Conservation (phyloP, 306 rosid genomes). For the Gleditsia sinensis region DNA sequence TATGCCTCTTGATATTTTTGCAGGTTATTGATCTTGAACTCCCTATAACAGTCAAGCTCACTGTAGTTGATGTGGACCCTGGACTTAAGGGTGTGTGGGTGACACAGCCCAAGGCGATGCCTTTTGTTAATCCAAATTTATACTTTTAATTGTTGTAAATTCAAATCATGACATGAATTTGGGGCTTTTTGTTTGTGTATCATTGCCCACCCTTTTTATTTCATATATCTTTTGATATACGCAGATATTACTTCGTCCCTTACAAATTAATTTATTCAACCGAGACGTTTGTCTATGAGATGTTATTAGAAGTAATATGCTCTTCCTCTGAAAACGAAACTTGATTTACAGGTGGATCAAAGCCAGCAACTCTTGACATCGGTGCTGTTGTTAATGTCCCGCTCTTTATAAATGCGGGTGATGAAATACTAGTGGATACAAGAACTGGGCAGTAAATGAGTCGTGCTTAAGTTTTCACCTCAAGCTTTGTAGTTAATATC, state of each 20-base stretch:
- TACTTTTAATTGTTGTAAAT: slow-evolving; percentile 4
- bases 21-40: slow-evolving; percentile 88
- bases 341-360: slow-evolving; percentile 73
- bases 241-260: background rate
- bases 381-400: slow-evolving; percentile 83
- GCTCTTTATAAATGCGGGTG: slow-evolving; percentile 69
- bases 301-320: no score
- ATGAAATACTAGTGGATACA: slow-evolving; percentile 72
- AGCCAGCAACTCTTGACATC: slow-evolving; percentile 88
- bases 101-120: slow-evolving; percentile 83
- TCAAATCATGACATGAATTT: slow-evolving; percentile 22
- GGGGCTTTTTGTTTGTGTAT: background rate
- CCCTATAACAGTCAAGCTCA: slow-evolving; percentile 65
- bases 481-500: slow-evolving; percentile 32
- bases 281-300: background rate
- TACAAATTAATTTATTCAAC: background rate
- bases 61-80: slow-evolving; percentile 75
- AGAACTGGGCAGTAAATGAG: slow-evolving; percentile 91
- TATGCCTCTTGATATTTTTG: slow-evolving; percentile 24
- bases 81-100: slow-evolving; percentile 75
- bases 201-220: background rate
- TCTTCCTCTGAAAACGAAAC: no score
- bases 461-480: slow-evolving; percentile 56
- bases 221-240: background rate
- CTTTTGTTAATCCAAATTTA: slow-evolving; percentile 22